These are phyloP conservation scores for Fraxinus sp. DNA, from an alignment of 305 asterid species.

Conservation along the genomic window DNA sequence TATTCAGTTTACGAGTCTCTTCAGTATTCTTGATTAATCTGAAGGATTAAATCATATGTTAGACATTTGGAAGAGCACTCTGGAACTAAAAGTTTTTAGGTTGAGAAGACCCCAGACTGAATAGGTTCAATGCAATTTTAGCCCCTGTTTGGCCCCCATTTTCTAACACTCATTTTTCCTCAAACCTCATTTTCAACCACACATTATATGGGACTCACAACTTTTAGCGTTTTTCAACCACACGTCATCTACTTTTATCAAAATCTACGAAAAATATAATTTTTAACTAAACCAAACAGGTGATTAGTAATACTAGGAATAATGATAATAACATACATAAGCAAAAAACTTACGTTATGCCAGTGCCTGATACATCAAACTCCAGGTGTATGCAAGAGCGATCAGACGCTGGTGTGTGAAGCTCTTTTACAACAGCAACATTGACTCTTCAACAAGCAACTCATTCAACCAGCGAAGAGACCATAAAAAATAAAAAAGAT, in stretches of 20 bases:
- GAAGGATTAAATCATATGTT: not conserved
- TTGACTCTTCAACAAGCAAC: slow-evolving; percentile 46
- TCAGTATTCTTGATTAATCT: not conserved
- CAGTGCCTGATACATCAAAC: slow-evolving; percentile 66
- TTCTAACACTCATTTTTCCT: not conserved
- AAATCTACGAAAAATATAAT: not conserved
- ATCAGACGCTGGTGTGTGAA: slow-evolving; percentile 67
- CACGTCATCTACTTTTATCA: not conserved
- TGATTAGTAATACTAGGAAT: not conserved
- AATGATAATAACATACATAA: not conserved
- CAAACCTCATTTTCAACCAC: not conserved
- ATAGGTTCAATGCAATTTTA: not conserved
- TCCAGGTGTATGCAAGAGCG: slow-evolving; percentile 84
- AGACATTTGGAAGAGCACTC: not conserved
- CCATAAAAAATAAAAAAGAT: not conserved
- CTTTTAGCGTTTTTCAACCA: not conserved
- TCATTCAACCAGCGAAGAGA: not conserved
- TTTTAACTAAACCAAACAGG: not conserved
- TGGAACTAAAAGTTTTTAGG: not conserved
- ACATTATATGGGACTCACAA: not conserved
- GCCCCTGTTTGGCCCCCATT: not conserved
- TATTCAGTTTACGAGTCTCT: not conserved
- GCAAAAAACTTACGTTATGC: slow-evolving; percentile 51
- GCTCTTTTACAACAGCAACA: slow-evolving; percentile 72
- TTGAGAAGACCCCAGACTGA: not conserved